These are phyloP conservation scores for Leptographium wingfieldii DNA, from an alignment of 2,329 filamentous ascomycete species.

Conservation along the genomic window DNA sequence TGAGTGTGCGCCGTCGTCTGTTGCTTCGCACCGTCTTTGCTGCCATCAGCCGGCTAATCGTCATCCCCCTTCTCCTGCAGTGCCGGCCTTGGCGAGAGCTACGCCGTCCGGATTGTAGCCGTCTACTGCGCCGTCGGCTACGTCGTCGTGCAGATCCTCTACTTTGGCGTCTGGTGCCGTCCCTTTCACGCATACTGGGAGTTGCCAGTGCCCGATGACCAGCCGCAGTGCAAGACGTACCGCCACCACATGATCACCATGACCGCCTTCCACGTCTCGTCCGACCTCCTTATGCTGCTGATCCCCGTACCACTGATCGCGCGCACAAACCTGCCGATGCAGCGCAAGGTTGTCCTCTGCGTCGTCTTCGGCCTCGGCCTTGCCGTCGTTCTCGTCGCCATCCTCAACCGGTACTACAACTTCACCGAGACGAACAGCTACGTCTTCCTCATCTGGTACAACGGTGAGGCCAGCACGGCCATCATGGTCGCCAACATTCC, in stretches of 20 bases:
- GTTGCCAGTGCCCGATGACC: conserved; percentile 24
- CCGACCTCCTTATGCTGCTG: conserved; percentile 30
- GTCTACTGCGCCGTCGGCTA: conserved; percentile 8
- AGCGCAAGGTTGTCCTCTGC: conserved; percentile 36
- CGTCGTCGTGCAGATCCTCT: conserved; percentile 11
- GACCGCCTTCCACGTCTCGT: conserved; percentile 33
- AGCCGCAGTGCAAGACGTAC: conserved; percentile 31
- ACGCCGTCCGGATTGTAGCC: conserved; percentile 27
- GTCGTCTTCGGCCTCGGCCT: conserved; percentile 43
- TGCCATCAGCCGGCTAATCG: background rate
- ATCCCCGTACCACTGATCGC: conserved; percentile 32
- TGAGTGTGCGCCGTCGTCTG: conserved; percentile 16
- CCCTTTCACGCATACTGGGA: conserved; percentile 39
- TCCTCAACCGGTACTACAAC: conserved; percentile 49
- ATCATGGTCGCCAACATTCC: conserved; percentile 49
- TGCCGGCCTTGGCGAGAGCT: conserved; percentile 6
- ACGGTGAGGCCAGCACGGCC: conserved; percentile 45
- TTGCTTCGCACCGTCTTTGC: background rate
- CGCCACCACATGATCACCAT: conserved; percentile 34
- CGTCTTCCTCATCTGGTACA: conserved; percentile 48
- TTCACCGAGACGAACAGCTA: conserved; percentile 42
- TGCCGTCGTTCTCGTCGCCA: conserved; percentile 40
- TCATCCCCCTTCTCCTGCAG: conserved; percentile 8
- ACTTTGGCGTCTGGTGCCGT: conserved; percentile 32
- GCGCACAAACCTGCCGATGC: conserved; percentile 23